These are phyloP conservation scores for Phytophthora rubi DNA, from an alignment of 352 stramenopile species.

Conservation along the genomic window DNA sequence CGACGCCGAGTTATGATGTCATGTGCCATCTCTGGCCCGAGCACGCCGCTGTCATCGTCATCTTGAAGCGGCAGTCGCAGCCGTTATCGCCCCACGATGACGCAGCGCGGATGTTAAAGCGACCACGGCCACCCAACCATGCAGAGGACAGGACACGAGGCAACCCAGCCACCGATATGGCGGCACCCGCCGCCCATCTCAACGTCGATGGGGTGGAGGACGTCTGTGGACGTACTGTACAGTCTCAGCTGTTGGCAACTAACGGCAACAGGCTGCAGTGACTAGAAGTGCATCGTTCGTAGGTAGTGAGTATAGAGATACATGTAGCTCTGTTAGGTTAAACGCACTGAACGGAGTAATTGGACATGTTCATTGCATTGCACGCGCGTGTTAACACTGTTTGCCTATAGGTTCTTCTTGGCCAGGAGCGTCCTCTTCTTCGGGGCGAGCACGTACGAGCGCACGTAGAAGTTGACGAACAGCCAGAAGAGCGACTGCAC, in stretches of 20 bases:
- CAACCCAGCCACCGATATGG: slow-evolving; percentile 16
- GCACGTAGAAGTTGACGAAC: slow-evolving; percentile 97
- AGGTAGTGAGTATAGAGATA: no score
- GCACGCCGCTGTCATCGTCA: slow-evolving; percentile 22
- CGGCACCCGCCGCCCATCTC: slow-evolving; percentile 6
- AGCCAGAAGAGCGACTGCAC: slow-evolving; percentile 95
- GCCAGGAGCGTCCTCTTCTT: slow-evolving; percentile 27
- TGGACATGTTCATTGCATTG: background rate
- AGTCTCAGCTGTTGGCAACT: background rate
- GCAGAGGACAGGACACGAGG: slow-evolving; percentile 3
- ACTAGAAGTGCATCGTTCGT: no score
- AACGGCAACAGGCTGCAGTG: no score
- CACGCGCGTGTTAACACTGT: no score
- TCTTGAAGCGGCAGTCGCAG: slow-evolving; percentile 5
- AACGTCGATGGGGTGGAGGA: background rate
- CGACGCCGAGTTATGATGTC: slow-evolving; percentile 38
- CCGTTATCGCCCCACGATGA: slow-evolving; percentile 28
- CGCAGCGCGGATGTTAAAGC: slow-evolving; percentile 25
- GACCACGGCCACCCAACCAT: slow-evolving; percentile 21
- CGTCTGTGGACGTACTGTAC: background rate
- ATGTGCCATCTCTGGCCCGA: slow-evolving; percentile 17
- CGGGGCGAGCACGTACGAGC: slow-evolving; percentile 74
- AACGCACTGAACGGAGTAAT: background rate
- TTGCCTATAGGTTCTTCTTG: slow-evolving; percentile 35
- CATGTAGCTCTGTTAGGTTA: background rate